A percentile compares a stretch with the other conserved stretches of the same genome.
phyloP scores from a whole-genome alignment of 768 basidiomycete species.

The Gymnopilus junonius region DNA sequence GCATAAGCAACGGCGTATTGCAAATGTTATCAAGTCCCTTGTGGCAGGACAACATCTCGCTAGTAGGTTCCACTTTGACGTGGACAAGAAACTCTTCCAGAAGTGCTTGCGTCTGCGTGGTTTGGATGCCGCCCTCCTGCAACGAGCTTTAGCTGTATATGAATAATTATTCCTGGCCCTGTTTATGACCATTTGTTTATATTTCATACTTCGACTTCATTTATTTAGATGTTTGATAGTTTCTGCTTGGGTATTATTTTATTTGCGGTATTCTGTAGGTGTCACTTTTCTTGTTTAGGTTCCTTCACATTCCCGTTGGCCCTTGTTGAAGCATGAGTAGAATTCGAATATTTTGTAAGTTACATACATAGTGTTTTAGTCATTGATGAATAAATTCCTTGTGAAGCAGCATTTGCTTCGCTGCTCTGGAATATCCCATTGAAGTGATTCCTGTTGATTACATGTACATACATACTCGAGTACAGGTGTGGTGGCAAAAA shows the following conservation, averaged over 20 bases:
- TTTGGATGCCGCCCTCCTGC: slow-evolving; percentile 58
- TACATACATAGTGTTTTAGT: slow-evolving; percentile 12
- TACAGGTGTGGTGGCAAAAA: background rate
- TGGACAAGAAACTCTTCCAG: slow-evolving; percentile 80
- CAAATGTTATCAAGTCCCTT: slow-evolving; percentile 77
- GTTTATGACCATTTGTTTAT: background rate
- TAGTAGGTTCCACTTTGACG: slow-evolving; percentile 66
- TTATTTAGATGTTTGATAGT: background rate
- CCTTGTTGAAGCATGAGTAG: slow-evolving; percentile 1
- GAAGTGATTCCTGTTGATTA: background rate
- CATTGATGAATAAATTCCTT: background rate
- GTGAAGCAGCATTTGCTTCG: background rate
- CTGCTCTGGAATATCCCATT: background rate
- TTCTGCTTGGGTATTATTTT: background rate
- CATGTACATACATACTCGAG: background rate
- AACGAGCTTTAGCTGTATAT: slow-evolving; percentile 33
- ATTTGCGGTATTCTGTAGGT: background rate
- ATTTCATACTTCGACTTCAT: background rate
- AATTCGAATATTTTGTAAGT: slow-evolving; percentile 17
- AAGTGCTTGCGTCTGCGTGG: slow-evolving; percentile 74
- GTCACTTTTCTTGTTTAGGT: background rate
- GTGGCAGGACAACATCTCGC: slow-evolving; percentile 87
- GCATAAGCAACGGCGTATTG: slow-evolving; percentile 85
- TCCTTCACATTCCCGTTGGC: background rate
- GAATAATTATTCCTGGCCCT: slow-evolving; percentile 9